Percentiles rank a stretch among this genome's conserved stretches.
phyloP scores from a whole-genome alignment of 192 early-diverging fungal genomes.

The Helicostylum pulchrum region DNA sequence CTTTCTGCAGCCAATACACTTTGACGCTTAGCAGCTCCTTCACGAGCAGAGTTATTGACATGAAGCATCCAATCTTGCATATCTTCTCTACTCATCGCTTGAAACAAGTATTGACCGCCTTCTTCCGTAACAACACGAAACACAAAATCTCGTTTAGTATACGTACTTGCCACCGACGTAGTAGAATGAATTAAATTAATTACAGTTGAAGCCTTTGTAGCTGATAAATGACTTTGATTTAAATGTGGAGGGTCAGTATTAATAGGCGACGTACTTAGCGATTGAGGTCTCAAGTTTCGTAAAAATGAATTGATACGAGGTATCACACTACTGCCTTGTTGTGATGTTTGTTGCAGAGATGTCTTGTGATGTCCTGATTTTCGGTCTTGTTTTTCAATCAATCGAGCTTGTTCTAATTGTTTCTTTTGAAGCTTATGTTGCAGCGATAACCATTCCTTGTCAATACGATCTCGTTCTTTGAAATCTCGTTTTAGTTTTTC shows the following conservation, averaged over 20 bases:
- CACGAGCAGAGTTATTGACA: slow-evolving; percentile 65
- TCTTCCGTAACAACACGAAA: slow-evolving; percentile 79
- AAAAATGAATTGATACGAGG: slow-evolving; percentile 38
- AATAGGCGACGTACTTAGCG: slow-evolving; percentile 5
- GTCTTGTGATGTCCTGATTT: slow-evolving; percentile 22
- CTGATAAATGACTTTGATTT: neutral
- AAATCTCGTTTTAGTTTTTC: slow-evolving; percentile 65
- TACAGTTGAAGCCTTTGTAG: slow-evolving; percentile 60
- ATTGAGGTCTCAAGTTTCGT: slow-evolving; percentile 25
- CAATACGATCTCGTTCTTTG: slow-evolving; percentile 65
- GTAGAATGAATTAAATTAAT: slow-evolving; percentile 78
- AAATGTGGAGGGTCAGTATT: neutral
- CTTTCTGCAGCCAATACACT: slow-evolving; percentile 63
- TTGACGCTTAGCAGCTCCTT: slow-evolving; percentile 65
- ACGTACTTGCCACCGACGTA: slow-evolving; percentile 60
- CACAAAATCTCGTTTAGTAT: slow-evolving; percentile 69
- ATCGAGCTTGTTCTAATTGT: slow-evolving; percentile 45
- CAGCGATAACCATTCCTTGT: slow-evolving; percentile 56
- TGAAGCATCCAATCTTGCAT: slow-evolving; percentile 72
- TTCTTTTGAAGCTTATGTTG: slow-evolving; percentile 45
- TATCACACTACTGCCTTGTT: slow-evolving; percentile 12
- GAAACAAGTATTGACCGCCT: slow-evolving; percentile 73
- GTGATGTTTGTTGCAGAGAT: slow-evolving; percentile 10
- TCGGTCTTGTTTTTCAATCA: slow-evolving; percentile 40
- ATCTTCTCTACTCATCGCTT: slow-evolving; percentile 60